These are phyloP conservation scores for Phytopythium litorale DNA, from an alignment of 352 stramenopile species.

Conservation along the genomic window DNA sequence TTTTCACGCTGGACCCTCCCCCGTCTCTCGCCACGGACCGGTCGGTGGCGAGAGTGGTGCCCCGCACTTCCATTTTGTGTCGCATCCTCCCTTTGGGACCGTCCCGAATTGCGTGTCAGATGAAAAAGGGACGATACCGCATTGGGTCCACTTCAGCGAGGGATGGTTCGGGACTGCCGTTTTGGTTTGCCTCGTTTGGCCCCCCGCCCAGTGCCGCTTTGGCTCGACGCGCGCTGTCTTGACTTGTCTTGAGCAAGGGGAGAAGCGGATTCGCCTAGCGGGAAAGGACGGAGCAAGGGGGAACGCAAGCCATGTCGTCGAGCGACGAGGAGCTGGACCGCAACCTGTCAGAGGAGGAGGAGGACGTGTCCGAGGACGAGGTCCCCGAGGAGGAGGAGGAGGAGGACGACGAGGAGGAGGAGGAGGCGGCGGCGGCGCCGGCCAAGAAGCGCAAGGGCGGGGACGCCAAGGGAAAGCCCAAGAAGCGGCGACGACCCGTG, in stretches of 20 bases:
- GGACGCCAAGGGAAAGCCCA: conserved; percentile 68
- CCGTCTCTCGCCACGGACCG: neutral
- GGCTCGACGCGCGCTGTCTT: neutral
- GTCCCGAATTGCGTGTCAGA: neutral
- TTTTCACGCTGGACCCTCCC: conserved; percentile 6
- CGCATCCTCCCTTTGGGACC: no score
- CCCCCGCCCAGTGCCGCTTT: neutral
- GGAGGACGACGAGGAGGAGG: conserved; percentile 37
- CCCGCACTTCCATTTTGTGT: neutral
- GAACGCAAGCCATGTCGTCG: conserved; percentile 61
- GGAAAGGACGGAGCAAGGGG: conserved; percentile 1
- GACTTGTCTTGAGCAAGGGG: neutral
- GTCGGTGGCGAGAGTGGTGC: neutral
- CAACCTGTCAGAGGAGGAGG: conserved; percentile 80
- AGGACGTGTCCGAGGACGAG: conserved; percentile 70
- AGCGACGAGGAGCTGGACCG: conserved; percentile 83
- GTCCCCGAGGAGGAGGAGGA: conserved; percentile 73
- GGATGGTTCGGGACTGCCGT: neutral
- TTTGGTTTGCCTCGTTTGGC: no score
- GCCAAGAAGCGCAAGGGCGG: conserved; percentile 76
- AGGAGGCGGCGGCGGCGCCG: conserved; percentile 37
- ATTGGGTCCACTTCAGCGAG: no score
- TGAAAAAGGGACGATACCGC: no score
- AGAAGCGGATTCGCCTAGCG: neutral
- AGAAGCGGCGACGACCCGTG: conserved; percentile 79